Evolutionary conservation across 345 rosid genomes (phyloP).

Genomic region (Psidium guajava): DNA sequence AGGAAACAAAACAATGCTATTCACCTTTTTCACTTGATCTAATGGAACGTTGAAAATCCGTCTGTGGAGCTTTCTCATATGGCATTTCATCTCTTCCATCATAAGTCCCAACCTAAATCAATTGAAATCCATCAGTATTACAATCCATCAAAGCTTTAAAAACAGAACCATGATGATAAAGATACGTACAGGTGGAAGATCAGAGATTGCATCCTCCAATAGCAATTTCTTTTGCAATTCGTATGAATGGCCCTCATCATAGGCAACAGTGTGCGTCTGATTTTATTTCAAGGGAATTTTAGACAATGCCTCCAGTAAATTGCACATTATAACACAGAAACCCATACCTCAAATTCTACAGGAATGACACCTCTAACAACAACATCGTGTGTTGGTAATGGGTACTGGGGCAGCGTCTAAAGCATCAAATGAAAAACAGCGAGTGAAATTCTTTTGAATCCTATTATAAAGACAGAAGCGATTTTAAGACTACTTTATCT

Average conservation of each 20-base stretch:
- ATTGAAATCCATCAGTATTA: constrained; percentile 2
- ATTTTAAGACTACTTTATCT: too few relatives aligned
- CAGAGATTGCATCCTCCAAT: constrained; percentile 42
- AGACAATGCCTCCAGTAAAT: neutral
- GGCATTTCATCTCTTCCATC: constrained; percentile 38
- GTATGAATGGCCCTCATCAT: constrained; percentile 20
- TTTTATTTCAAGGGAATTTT: neutral
- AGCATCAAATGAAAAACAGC: neutral
- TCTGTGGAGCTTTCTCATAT: constrained; percentile 21
- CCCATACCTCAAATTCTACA: constrained; percentile 44
- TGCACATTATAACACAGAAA: neutral
- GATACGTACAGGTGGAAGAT: constrained; percentile 43
- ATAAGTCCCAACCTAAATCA: constrained; percentile 25
- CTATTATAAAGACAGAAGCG: neutral
- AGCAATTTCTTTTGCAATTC: constrained; percentile 22
- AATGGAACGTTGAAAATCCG: constrained; percentile 34
- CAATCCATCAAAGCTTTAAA: neutral
- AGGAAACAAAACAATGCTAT: neutral
- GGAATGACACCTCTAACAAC: constrained; percentile 45
- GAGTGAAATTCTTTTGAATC: neutral
- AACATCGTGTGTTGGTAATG: constrained; percentile 76
- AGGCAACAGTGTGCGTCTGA: constrained; percentile 30
- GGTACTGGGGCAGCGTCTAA: constrained; percentile 60
- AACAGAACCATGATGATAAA: neutral
- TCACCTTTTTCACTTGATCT: constrained; percentile 25